Evolutionary conservation across 306 rosid genomes (phyloP).

Genomic region (Ammopiptanthus mongolicus): DNA sequence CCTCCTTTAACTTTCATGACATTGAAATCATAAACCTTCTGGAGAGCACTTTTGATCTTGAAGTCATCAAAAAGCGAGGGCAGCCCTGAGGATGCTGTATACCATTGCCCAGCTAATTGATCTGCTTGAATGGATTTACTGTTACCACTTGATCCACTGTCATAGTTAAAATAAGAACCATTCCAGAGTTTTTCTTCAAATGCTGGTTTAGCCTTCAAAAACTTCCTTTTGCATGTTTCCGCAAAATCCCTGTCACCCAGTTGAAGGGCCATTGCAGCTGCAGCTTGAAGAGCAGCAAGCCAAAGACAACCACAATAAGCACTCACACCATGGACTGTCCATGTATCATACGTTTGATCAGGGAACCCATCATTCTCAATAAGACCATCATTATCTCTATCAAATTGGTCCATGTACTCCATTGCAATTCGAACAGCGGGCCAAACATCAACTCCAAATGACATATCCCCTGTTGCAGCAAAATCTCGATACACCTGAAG

Average conservation of each 20-base stretch:
- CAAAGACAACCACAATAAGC: slow-evolving; percentile 95
- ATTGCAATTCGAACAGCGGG: slow-evolving; percentile 96
- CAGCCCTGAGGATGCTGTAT: slow-evolving; percentile 89
- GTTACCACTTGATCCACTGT: slow-evolving; percentile 83
- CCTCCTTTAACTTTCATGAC: slow-evolving; percentile 95
- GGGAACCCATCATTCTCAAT: slow-evolving; percentile 96
- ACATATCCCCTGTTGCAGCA: slow-evolving; percentile 82
- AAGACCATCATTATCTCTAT: slow-evolving; percentile 82
- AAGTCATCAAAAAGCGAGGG: slow-evolving; percentile 76
- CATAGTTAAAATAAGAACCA: slow-evolving; percentile 95
- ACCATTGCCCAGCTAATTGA: slow-evolving; percentile 99
- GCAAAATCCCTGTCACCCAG: slow-evolving; percentile 78
- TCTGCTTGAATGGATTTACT: slow-evolving; percentile 97
- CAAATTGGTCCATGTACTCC: slow-evolving; percentile 93
- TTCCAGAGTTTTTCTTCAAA: slow-evolving; percentile 90
- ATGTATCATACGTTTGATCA: slow-evolving; percentile 94
- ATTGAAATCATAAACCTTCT: slow-evolving; percentile 79
- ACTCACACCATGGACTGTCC: slow-evolving; percentile 98
- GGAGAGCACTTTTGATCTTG: slow-evolving; percentile 71
- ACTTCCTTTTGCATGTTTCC: slow-evolving; percentile 79
- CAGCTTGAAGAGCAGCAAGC: slow-evolving; percentile 98
- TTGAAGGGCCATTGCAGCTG: slow-evolving; percentile 91
- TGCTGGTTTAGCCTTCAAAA: slow-evolving; percentile 79
- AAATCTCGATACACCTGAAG: slow-evolving; percentile 94
- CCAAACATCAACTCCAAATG: slow-evolving; percentile 98